Evolutionary conservation across 768 basidiomycete genomes (phyloP).

Genomic region (Hirschioporus abietinus): DNA sequence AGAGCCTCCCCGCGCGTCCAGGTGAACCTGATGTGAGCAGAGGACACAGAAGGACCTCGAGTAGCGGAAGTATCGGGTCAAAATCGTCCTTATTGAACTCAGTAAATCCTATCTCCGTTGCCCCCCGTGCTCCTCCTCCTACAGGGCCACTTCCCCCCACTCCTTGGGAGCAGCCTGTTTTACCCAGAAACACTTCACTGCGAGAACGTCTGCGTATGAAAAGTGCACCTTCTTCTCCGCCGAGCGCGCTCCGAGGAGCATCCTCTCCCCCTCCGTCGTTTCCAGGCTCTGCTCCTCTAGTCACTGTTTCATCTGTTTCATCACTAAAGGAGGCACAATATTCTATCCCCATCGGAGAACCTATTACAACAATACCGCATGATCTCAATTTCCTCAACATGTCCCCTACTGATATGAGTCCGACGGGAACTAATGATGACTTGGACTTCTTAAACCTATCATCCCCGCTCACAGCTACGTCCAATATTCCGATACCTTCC

Average conservation of each 20-base stretch:
- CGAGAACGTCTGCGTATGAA: constrained; percentile 64
- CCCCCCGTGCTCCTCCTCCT: constrained; percentile 39
- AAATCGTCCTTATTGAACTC: constrained; percentile 8
- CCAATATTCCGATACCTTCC: not conserved
- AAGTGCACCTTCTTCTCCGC: constrained; percentile 47
- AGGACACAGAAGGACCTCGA: constrained; percentile 28
- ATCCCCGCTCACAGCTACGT: not conserved
- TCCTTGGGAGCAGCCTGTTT: constrained; percentile 17
- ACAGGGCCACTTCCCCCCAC: constrained; percentile 30
- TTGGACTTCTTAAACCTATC: not conserved
- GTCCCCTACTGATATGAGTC: constrained; percentile 37
- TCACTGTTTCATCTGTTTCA: not conserved
- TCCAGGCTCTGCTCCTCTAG: constrained; percentile 1
- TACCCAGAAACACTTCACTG: constrained; percentile 38
- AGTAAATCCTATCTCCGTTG: constrained; percentile 4
- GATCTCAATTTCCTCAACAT: constrained; percentile 61
- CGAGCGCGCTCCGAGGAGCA: not conserved
- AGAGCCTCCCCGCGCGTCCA: constrained; percentile 59
- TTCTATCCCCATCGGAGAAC: constrained; percentile 59
- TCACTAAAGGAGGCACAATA: not conserved
- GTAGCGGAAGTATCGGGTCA: constrained; percentile 27
- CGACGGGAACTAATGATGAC: constrained; percentile 11
- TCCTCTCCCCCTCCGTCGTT: constrained; percentile 19
- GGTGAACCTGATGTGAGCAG: constrained; percentile 41
- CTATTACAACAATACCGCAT: constrained; percentile 45